phyloP scores from a whole-genome alignment of 2,329 filamentous ascomycete species.

The Ceratocystiopsis minuta region DNA sequence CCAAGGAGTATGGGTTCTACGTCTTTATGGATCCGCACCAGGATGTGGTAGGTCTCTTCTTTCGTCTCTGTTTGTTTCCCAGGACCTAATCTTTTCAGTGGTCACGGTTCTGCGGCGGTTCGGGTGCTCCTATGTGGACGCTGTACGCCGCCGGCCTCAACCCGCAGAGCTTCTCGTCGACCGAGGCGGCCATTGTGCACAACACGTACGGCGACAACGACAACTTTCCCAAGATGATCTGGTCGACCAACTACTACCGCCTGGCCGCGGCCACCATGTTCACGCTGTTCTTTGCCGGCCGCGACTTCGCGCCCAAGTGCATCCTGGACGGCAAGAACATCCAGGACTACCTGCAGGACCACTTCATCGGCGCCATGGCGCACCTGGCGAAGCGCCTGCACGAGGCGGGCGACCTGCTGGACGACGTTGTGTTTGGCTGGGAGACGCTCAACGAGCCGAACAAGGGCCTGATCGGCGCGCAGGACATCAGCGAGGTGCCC shows the following conservation, averaged over 20 bases:
- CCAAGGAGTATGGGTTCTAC: constrained; percentile 83
- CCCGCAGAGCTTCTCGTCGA: constrained; percentile 65
- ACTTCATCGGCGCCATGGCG: constrained; percentile 63
- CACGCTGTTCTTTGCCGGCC: constrained; percentile 81
- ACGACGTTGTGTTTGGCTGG: constrained; percentile 83
- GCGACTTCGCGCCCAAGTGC: constrained; percentile 86
- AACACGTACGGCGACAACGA: constrained; percentile 79
- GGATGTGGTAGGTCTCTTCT: constrained; percentile 53
- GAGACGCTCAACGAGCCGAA: constrained; percentile 95
- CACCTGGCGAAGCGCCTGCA: constrained; percentile 72
- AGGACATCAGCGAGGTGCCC: constrained; percentile 66
- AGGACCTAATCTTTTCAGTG: constrained; percentile 38
- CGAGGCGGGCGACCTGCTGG: constrained; percentile 74
- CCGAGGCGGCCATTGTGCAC: constrained; percentile 83
- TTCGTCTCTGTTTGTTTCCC: constrained; percentile 8
- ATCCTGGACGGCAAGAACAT: constrained; percentile 87
- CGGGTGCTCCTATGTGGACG: constrained; percentile 94
- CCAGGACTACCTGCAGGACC: constrained; percentile 79
- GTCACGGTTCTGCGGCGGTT: constrained; percentile 87
- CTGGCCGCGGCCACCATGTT: constrained; percentile 81
- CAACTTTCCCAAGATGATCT: constrained; percentile 95
- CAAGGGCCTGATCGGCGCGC: constrained; percentile 66
- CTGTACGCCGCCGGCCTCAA: constrained; percentile 86
- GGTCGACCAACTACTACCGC: constrained; percentile 91
- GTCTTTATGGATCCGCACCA: constrained; percentile 98